These are phyloP conservation scores for Comarum palustre DNA, from an alignment of 306 rosid genomes.

Conservation along the genomic window DNA sequence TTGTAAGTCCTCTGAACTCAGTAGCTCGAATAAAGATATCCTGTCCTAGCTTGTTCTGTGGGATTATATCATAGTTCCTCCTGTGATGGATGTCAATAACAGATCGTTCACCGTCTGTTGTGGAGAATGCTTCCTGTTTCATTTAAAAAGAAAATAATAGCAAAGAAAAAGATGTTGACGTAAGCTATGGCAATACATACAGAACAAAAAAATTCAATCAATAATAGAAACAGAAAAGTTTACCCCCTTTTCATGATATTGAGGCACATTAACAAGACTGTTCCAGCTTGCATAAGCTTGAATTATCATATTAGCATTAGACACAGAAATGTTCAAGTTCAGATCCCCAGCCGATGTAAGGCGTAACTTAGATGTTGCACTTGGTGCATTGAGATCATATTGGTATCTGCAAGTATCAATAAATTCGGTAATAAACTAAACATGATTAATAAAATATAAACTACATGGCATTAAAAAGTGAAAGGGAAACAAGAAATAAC, in stretches of 20 bases:
- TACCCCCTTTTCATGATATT: constrained; percentile 51
- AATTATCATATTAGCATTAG: constrained; percentile 88
- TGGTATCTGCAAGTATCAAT: constrained; percentile 56
- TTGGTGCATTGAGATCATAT: constrained; percentile 67
- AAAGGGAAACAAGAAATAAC: not conserved
- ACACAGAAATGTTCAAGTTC: constrained; percentile 85
- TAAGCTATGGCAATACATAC: constrained; percentile 9
- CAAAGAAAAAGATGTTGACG: constrained; percentile 8
- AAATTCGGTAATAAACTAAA: constrained; percentile 13
- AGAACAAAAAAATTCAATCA: constrained; percentile 16
- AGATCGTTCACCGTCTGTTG: constrained; percentile 52
- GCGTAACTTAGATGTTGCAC: constrained; percentile 90
- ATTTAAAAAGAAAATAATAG: not conserved
- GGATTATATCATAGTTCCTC: constrained; percentile 73
- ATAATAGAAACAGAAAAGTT: constrained; percentile 23
- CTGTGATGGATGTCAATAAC: constrained; percentile 48
- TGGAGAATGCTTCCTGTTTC: constrained; percentile 62
- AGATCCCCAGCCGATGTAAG: constrained; percentile 79
- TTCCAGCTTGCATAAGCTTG: constrained; percentile 99
- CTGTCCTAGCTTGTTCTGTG: constrained; percentile 94
- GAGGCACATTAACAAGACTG: constrained; percentile 62
- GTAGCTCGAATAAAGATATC: constrained; percentile 89
- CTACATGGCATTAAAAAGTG: not conserved
- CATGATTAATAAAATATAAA: not conserved
- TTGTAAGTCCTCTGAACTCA: constrained; percentile 71